Conservation (phyloP, 768 basidiomycete genomes). For the Fomitopsis pulvina region DNA sequence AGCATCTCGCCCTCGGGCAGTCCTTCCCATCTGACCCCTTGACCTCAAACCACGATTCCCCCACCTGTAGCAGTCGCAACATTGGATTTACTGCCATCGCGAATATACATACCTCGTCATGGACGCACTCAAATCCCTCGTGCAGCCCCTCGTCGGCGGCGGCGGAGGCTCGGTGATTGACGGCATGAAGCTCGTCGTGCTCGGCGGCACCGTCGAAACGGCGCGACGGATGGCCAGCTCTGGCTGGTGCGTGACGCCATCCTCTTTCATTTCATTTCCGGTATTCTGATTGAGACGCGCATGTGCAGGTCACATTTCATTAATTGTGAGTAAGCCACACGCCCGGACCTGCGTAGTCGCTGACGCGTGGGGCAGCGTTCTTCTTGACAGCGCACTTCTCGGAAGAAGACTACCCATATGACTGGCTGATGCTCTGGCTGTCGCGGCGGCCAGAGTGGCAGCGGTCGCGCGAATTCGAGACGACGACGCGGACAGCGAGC, state of each 20-base stretch:
- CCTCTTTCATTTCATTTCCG: too few relatives aligned
- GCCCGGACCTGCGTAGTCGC: slow-evolving; percentile 1
- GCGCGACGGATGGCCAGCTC: slow-evolving; percentile 76
- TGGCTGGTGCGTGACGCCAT: slow-evolving; percentile 52
- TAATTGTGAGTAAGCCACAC: slow-evolving; percentile 54
- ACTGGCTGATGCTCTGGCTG: slow-evolving; percentile 90
- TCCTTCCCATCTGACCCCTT: slow-evolving; percentile 13
- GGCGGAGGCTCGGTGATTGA: slow-evolving; percentile 76
- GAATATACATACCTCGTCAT: slow-evolving; percentile 31
- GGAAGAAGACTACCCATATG: slow-evolving; percentile 86
- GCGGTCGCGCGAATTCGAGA: slow-evolving; percentile 83
- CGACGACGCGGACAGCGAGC: slow-evolving; percentile 68
- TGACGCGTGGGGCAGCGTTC: slow-evolving; percentile 21
- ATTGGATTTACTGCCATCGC: slow-evolving; percentile 30
- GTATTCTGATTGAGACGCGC: too few relatives aligned
- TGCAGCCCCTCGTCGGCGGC: slow-evolving; percentile 74
- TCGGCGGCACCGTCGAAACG: slow-evolving; percentile 85
- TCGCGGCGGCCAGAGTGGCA: slow-evolving; percentile 85
- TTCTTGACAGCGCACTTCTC: slow-evolving; percentile 89
- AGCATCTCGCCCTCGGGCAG: neutral
- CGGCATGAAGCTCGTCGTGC: slow-evolving; percentile 84
- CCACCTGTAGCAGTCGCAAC: slow-evolving; percentile 23
- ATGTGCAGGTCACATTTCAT: slow-evolving; percentile 70
- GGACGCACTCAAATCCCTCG: slow-evolving; percentile 78
- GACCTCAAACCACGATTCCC: slow-evolving; percentile 18